Base-by-base conservation (phyloP, 1,139 yeast genomes). In the Neolecta irregularis region DNA sequence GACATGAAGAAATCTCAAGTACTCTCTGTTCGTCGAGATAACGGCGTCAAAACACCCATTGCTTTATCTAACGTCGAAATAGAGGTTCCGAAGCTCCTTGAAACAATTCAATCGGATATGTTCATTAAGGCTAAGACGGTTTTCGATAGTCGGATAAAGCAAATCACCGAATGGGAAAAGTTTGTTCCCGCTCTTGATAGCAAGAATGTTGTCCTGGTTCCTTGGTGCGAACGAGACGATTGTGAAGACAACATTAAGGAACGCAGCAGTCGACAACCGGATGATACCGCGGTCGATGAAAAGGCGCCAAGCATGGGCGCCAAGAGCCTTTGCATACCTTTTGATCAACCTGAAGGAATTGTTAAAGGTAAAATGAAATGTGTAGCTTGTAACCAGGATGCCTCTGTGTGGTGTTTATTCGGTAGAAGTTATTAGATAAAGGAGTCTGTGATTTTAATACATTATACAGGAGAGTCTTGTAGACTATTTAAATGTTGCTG, bases 301-400 rank as follows among this genome's bases (percentile, higher is more conserved):
- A 78, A 79, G 60, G 83, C 98, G 19, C 98, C 98, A 53, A 75
- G 92, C 41, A 91, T 91, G 99, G 99, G 99, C 54, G 99, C 99
- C 48, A 91, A 91, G 66, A 77, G 94, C 13, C 67, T 91, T 60
- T 91, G 99, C 70, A 83, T 85, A 58, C 98, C 98, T 46, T 74
- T 74, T 53, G 78, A 80, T 32, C 96, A 85, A 65, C 44, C 42
- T 11, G 8, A 35, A 8, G 41, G 35, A 16, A 40, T 45, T 24
- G 69, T 85, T 58, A 70, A 71, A 58, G 64, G 59, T 44, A 85
- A 74, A 48, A 80, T 81, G 48, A 76, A 74, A 61, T 91, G 98
- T 73, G 75, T 81, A 46, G 76, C 63, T 51, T 88, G 96, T 69
- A 78, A 68, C 44, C 64, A 62, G 49, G 59, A 60, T 31, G 98